Conservation (phyloP, 192 early-diverging fungal species). For the Rhizophagus sp. region DNA sequence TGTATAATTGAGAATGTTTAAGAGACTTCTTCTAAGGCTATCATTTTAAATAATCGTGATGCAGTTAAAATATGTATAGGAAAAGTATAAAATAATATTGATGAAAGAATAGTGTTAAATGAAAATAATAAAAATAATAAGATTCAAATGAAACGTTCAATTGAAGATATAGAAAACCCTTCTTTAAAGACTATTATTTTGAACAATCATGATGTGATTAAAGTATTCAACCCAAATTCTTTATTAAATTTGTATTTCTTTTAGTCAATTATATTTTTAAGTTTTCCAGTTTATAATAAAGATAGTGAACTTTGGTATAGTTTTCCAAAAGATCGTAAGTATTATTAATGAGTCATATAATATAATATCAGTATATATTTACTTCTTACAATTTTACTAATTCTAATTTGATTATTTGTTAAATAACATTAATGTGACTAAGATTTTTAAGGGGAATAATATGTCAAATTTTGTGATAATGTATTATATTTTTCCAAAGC, state of each 20-base stretch:
- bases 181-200: not conserved
- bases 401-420: not conserved
- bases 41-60: too few relatives aligned
- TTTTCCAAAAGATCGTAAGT: conserved; percentile 1
- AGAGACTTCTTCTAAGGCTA: too few relatives aligned
- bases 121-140: too few relatives aligned
- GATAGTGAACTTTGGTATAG: not conserved
- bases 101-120: too few relatives aligned
- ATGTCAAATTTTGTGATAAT: not conserved
- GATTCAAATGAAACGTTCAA: too few relatives aligned
- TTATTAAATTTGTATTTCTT: not conserved
- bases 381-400: too few relatives aligned
- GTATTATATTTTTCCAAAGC: conserved; percentile 11
- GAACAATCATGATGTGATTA: not conserved
- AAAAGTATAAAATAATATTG: too few relatives aligned
- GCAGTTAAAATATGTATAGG: too few relatives aligned
- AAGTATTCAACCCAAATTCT: not conserved
- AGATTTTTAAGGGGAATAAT: not conserved
- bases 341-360: not conserved
- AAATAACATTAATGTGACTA: not conserved
- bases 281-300: not conserved
- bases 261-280: not conserved
- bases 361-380: not conserved
- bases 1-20: too few relatives aligned
- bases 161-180: not conserved